Base-by-base conservation (phyloP, 176 grass and related monocot species). In the Rhipidocladum racemiflorum region DNA sequence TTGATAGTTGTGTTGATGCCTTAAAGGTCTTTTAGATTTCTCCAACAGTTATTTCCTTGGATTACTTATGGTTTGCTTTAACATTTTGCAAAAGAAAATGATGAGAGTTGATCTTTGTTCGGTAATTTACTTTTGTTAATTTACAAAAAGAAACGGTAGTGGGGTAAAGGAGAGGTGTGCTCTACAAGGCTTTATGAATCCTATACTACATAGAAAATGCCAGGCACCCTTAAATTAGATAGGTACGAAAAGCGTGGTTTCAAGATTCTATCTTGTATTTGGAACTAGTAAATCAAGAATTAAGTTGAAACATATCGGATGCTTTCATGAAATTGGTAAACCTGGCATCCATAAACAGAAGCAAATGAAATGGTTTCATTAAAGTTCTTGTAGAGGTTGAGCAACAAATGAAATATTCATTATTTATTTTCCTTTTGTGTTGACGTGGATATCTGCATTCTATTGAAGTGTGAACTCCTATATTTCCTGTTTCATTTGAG, bases 101-200 rank as follows among this genome's bases (percentile, higher is more conserved):
- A 32, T 70, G 35, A 16, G 20, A 46, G 42, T 49, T 66, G 35
- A 7, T 57, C 39, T 65, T 72, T 66, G 18, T 29, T 36, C 20
- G 20, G 20, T 34, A 68, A 35, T 60, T 68, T 76, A 44, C 36
- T 49, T 75, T 28, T 65, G 6, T 43, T 56, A 67, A 29, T 68
- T 84, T 68, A 34, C n/a, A 48, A 50, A 50, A 69, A 65, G 51
- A 55, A 84, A 81, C 51, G 5, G 38, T 54, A 32, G 23, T 56
- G 9, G n/a, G 43, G 24, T 39, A 66, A 77, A 83, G 44, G 27
- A 61, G 12, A 53, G 29, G n/a, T 77, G 24, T 5, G 21, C 2
- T 32, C 13, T 23, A 25, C 18, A 69, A 21, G 28, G 65, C 23
- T 76, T 62, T n/a, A 34, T 25, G 35, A 32, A 42, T 67, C 34